Evolutionary conservation across 768 basidiomycete species (phyloP), one percentile per base, ranked within the genome.

Genomic region (Candolleomyces eurysporus): DNA sequence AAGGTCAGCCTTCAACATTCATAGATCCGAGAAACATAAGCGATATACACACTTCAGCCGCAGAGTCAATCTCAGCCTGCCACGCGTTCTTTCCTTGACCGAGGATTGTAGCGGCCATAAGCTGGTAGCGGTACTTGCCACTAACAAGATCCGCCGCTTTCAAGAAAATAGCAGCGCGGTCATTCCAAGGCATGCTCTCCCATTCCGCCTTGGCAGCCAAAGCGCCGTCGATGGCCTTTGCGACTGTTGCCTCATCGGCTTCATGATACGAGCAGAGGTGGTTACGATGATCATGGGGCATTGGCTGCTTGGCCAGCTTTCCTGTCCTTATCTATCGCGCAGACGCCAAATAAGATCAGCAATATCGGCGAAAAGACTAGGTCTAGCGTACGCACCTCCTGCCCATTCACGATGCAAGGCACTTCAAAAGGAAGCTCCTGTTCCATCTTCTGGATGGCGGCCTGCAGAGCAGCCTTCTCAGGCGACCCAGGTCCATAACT

Each of bases 51-150:
- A 93, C 94, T 89, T 99, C 97, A 4, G 97, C 96, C 17, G 95
- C 97, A 58, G 97, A 94, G 73, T 99, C 97, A 64, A 99, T 98
- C 82, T 99, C 97, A 16, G 97, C 97, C 78, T 99, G 97, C 97
- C 97, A 99, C 16, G 84, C 89, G 72, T 98, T 99, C 86, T 99
- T 99, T 46, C 97, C 97, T 77, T 99, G 97, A 16, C 97, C 97
- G 51, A 99, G 82, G 76, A 99, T 97, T 48, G 96, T 98, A 45
- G 96, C 95, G 46, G 97, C 97, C 78, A 98, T 82, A 51, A 99
- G 80, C 77, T 90, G 89, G 79, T 96, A 96, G 65, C 97, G 83
- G 73, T 98, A 97, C 82, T 98, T 99, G 58, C 92, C 93, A 70
- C 92, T 89, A 60, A 94, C 85, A 55, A 99, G 86, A 73, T 99